Base-by-base conservation (phyloP, 2,329 filamentous ascomycete species). In the Sordariomycetes sp. region DNA sequence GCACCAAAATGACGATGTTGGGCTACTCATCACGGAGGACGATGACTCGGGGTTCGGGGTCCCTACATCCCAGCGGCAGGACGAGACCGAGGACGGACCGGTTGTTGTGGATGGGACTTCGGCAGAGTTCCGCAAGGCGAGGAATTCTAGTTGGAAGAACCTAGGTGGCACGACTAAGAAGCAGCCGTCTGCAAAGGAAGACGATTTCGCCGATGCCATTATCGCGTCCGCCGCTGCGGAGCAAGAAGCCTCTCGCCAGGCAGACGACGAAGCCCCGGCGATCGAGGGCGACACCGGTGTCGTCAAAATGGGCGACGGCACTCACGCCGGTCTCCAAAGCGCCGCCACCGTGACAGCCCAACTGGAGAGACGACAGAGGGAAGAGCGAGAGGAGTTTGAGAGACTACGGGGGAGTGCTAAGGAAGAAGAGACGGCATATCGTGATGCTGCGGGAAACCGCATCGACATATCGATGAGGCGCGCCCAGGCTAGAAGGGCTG, bases 391-490 rank as follows among this genome's bases (percentile, higher is more conserved):
- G 16, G 74, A 77, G 25, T 81, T 80, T 65, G 74, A 78, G 60
- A 65, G 62, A 61, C 65, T 64, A 68, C 37, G 77, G 73, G 59
- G 74, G 18, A 25, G 25, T 22, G 73, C 46, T 50, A 50, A 76
- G 59, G 81, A 82, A 35, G 81, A 87, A 65, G 90, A 97, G 72
- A 96, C 93, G 0, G 91, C 97, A 25, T 97, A 97, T 70, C 88
- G 94, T 65, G 94, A 99, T 72, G 94, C 95, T 12, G 94, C 89
- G 3, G 94, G 94, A 14, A 82, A 92, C n/a, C 86, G 96, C 58
- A 92, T 99, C 62, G 96, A 99, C 67, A 83, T 97, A 25, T 86
- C 87, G 20, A 90, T 96, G 88, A 90, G 90, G 71, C 82, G 92
- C 25, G 92, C 90, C 22, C 91, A 97, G 70, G 87, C 89, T 55